Conservation (phyloP, 2,329 filamentous ascomycete genomes). For the Fusarium subtropicale region DNA sequence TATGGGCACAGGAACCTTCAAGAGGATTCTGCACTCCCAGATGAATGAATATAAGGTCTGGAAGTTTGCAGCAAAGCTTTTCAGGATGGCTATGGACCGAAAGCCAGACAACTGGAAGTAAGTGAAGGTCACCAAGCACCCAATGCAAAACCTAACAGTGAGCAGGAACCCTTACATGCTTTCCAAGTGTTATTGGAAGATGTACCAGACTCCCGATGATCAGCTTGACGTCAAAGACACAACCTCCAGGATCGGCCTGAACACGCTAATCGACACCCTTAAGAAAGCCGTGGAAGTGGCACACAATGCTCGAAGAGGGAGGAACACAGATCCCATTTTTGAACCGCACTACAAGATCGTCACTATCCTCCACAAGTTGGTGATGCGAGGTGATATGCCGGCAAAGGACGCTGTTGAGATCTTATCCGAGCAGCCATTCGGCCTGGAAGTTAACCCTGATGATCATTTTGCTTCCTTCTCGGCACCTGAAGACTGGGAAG, state of each 20-base stretch:
- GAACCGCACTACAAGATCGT: constrained; percentile 95
- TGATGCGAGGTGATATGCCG: constrained; percentile 64
- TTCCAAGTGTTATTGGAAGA: constrained; percentile 72
- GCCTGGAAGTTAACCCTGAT: constrained; percentile 51
- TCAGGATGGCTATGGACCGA: constrained; percentile 66
- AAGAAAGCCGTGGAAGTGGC: constrained; percentile 65
- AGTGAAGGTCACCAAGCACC: constrained; percentile 43
- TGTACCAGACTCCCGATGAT: constrained; percentile 64
- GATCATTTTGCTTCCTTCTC: constrained; percentile 53
- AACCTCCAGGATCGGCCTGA: constrained; percentile 48
- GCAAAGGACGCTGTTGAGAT: constrained; percentile 63
- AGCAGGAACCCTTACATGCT: constrained; percentile 69
- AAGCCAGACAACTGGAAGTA: constrained; percentile 69
- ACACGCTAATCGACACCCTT: constrained; percentile 60
- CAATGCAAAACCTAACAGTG: constrained; percentile 41
- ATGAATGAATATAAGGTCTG: constrained; percentile 71
- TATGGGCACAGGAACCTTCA: constrained; percentile 63
- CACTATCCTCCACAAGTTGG: constrained; percentile 83
- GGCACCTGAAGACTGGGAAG: constrained; percentile 69
- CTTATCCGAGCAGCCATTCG: constrained; percentile 68
- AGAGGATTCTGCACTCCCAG: constrained; percentile 64
- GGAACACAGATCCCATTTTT: constrained; percentile 79
- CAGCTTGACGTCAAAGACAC: constrained; percentile 59
- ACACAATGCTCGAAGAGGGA: constrained; percentile 64
- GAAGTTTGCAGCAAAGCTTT: constrained; percentile 69